Base-by-base conservation (phyloP, 2,329 filamentous ascomycete genomes). In the Colletotrichum karsti region DNA sequence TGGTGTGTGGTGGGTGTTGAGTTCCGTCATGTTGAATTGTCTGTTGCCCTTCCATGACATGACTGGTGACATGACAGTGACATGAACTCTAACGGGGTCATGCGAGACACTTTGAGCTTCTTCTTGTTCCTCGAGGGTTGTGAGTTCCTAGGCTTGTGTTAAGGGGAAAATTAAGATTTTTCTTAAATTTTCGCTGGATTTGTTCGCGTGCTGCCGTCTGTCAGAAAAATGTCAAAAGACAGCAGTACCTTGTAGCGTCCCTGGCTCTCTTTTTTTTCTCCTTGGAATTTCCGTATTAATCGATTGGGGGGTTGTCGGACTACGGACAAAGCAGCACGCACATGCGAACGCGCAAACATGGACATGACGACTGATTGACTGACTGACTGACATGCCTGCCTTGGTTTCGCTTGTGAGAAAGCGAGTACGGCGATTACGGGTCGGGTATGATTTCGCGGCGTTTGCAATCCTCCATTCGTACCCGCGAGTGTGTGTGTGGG, bases 81-180 rank as follows among this genome's bases (percentile, higher is more conserved):
- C 33, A 35, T 67, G 37, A 67, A 67, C 64, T 64, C 37, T 63
- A 67, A 64, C 18, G 48, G 18, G 28, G 61, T 13, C 35, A 67
- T 67, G 60, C 35, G 64, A 67, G 64, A 67, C 59, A 63, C 63
- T 46, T 15, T 51, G 57, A 50, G 44, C 44, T 60, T 51, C 46
- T 33, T n/a, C 18, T 50, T 26, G 20, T 30, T 28, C 22, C 46
- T 50, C 26, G 46, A 26, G n/a, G n/a, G 46, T n/a, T 50, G 15
- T 13, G 4, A n/a, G 30, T 35, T 35, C 30, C 12, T 35, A 7
- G 7, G 7, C 30, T 44, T 24, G 41, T 24, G n/a, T 42, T 18
- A 7, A 22, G 41, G 13, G 20, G 54, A 18, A 33, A 30, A 18
- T 30, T 48, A 24, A 18, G 44, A 48, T 48, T 48, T 48, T 24